Evolutionary conservation across 192 early-diverging fungal species (phyloP), one percentile per base, ranked within the genome.

Genomic region (Coemansia sp.): DNA sequence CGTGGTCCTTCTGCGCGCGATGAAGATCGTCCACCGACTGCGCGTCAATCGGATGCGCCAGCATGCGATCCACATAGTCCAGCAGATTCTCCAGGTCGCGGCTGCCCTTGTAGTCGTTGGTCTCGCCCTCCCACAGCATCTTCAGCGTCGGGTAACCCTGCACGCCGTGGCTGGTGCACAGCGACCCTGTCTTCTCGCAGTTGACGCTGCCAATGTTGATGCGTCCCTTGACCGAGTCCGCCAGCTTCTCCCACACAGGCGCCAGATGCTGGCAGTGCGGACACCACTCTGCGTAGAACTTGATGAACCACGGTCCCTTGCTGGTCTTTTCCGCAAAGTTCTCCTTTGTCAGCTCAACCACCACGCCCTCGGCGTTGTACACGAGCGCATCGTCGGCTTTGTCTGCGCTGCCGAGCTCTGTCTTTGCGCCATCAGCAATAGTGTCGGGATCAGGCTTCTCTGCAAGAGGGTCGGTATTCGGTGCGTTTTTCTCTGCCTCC

Each of bases 271-370:
- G 86, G 85, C 95, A 98, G 75, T 96, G 94, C 19, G 85, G 74
- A 71, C 93, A 95, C 92, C 92, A 94, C 9, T 94, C 94, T 18
- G 94, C 92, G 76, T 91, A 93, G 77, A 95, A 95, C 78, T 93
- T 86, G 39, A 96, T 67, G 64, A 96, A 91, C 94, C 94, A 96
- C 13, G 90, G 90, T 0, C 87, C 88, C 13, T 75, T 70, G 15
- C 86, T 79, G 12, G 86, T 86, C 56, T 72, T 62, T 49, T 75
- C 63, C 10, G 80, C 77, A 74, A 88, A 89, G 74, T 74, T 86
- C 62, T 71, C 80, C 21, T 61, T 45, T 54, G 84, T 86, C 45
- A 92, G 79, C n/a, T 65, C 71, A n/a, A 89, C 70, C 6, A 86
- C 83, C 52, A 81, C 71, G 72, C 90, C 90, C 11, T 74, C 26